Percentiles rank a stretch among this genome's conserved stretches.
These are phyloP conservation scores for Carex parvula DNA, from an alignment of 176 grass and related monocot genomes.

Conservation along the genomic window DNA sequence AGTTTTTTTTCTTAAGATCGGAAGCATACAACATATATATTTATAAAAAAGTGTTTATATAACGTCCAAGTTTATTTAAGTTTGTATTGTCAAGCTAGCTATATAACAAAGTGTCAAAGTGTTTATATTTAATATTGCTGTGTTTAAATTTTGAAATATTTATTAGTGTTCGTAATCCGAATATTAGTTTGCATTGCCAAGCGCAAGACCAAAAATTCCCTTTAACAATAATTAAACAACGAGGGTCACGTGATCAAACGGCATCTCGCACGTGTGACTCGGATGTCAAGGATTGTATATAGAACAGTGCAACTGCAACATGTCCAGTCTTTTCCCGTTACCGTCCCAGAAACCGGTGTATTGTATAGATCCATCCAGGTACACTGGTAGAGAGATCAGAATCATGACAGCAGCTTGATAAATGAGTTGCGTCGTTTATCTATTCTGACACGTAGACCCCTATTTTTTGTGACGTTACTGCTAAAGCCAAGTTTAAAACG, in stretches of 20 bases:
- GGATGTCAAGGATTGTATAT: background rate
- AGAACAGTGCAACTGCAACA: background rate
- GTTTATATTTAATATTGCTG: too few species aligned
- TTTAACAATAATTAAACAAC: too few species aligned
- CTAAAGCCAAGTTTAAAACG: background rate
- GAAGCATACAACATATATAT: too few species aligned
- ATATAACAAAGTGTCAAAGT: too few species aligned
- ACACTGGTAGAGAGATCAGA: conserved; percentile 7
- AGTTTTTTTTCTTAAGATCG: too few species aligned
- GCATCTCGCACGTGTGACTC: conserved; percentile 5
- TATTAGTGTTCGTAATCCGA: too few species aligned
- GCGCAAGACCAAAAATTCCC: too few species aligned
- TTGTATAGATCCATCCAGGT: background rate
- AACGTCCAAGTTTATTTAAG: too few species aligned
- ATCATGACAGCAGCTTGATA: conserved; percentile 16
- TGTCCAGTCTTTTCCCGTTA: conserved; percentile 18
- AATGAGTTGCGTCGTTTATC: conserved; percentile 19
- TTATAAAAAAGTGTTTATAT: too few species aligned
- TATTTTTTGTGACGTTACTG: background rate
- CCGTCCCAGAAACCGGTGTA: background rate
- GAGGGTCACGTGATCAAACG: background rate
- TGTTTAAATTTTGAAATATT: too few species aligned
- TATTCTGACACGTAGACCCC: background rate
- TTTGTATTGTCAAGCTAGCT: too few species aligned
- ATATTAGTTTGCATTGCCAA: too few species aligned